These are phyloP conservation scores for Sclerotinia sclerotiorum DNA, from an alignment of 2,329 filamentous ascomycete species.

Conservation along the genomic window DNA sequence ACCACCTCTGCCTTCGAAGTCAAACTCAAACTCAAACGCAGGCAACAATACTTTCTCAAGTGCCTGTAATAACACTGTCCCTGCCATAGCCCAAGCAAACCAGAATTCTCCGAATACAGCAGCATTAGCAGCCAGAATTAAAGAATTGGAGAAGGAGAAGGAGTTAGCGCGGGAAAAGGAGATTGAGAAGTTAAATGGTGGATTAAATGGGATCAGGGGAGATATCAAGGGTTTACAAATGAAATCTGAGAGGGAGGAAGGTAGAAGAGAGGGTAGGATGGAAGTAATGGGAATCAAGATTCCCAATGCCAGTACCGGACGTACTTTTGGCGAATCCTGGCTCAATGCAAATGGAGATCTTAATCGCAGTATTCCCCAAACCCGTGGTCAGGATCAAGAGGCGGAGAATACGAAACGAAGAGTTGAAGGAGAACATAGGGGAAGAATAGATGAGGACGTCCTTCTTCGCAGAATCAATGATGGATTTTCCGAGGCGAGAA, in stretches of 20 bases:
- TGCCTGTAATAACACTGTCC: background rate
- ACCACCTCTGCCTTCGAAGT: background rate
- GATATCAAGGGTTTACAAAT: background rate
- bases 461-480: background rate
- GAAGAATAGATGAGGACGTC: background rate
- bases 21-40: background rate
- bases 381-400: background rate
- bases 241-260: conserved; percentile 4
- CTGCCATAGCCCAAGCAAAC: background rate
- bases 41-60: background rate
- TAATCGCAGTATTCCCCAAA: background rate
- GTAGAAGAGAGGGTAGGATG: background rate
- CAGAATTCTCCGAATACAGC: background rate
- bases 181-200: background rate
- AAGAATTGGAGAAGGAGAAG: conserved; percentile 2
- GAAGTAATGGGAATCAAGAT: background rate
- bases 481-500: background rate
- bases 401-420: background rate
- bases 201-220: background rate
- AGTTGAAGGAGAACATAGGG: background rate
- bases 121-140: background rate
- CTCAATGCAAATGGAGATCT: background rate
- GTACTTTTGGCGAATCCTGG: background rate
- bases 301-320: too few relatives aligned
- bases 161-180: background rate